phyloP scores from a whole-genome alignment of 306 rosid species.

The Ammopiptanthus mongolicus region DNA sequence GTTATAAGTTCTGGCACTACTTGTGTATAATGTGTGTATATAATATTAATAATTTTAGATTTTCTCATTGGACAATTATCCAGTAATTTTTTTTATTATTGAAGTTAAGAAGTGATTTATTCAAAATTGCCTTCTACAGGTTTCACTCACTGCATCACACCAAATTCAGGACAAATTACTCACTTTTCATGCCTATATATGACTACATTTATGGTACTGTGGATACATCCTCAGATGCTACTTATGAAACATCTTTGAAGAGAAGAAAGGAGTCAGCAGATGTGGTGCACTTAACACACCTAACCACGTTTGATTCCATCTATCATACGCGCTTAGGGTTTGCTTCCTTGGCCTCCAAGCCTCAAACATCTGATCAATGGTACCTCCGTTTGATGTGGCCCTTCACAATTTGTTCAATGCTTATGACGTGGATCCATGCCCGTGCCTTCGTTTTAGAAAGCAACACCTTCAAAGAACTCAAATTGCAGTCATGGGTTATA shows the following conservation, averaged over 20 bases:
- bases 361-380: slow-evolving; percentile 30
- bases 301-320: slow-evolving; percentile 43
- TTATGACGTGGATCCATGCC: slow-evolving; percentile 18
- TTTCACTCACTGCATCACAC: slow-evolving; percentile 55
- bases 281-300: slow-evolving; percentile 41
- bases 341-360: slow-evolving; percentile 40
- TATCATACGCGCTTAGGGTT: slow-evolving; percentile 39
- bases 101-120: neutral
- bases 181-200: slow-evolving; percentile 53
- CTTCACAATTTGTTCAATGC: slow-evolving; percentile 24
- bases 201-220: slow-evolving; percentile 41
- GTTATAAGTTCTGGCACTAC: too few species aligned
- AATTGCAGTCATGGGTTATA: slow-evolving; percentile 41
- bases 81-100: too few species aligned
- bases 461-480: slow-evolving; percentile 28
- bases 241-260: slow-evolving; percentile 25
- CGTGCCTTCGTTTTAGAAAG: slow-evolving; percentile 36
- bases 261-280: slow-evolving; percentile 24
- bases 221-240: slow-evolving; percentile 28
- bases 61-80: too few species aligned
- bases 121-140: slow-evolving; percentile 21
- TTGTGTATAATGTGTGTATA: too few species aligned
- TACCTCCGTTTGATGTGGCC: slow-evolving; percentile 43
- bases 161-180: slow-evolving; percentile 45
- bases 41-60: too few species aligned